Base-by-base conservation (phyloP, 1,139 yeast species). In the Scheffersomyces titani region DNA sequence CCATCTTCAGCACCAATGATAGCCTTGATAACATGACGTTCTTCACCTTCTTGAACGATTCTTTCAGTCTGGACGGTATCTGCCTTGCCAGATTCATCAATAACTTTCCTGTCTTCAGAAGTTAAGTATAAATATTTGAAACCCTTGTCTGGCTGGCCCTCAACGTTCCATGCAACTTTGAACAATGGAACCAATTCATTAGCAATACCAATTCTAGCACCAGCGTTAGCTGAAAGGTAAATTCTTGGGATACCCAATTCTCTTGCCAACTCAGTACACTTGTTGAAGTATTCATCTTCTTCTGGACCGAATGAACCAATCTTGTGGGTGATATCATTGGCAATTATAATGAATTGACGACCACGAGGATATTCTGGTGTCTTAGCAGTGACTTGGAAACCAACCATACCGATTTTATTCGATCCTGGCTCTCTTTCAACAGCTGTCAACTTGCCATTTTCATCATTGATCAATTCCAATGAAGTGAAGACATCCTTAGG, bases 281-380 rank as follows among this genome's bases (percentile, higher is more conserved):
- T 88, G 80, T 90, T 85, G 82, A 94, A 94, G 80, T 88, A 94
- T 58, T 78, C 80, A 76, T 94, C 99, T 79, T 94, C 99, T 66
- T 85, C 89, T n/a, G 99, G 99, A 66, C 99, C 99, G 69, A 94
- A 94, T 1, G 99, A 94, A 74, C 99, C 99, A 76, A 94, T 94
- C 85, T 92, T 93, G 81, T 84, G 94, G 50, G 99, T 96, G 68
- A 94, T 96, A 74, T 94, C 99, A 71, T 94, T 94, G 54, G 99
- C 98, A 72, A 94, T 90, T 66, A 96, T 84, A 59, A 93, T 84
- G 68, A 94, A 86, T 75, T 90, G 90, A 80, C 99, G 94, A 59
- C 99, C 99, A 65, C 90, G 85, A 63, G 99, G 98, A 74, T 91
- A 93, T 75, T 94, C 99, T 11, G 98, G 98, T 44, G 99, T 94